Conservation (phyloP, 257 asterid genomes). For the Plectranthus barbatus region DNA sequence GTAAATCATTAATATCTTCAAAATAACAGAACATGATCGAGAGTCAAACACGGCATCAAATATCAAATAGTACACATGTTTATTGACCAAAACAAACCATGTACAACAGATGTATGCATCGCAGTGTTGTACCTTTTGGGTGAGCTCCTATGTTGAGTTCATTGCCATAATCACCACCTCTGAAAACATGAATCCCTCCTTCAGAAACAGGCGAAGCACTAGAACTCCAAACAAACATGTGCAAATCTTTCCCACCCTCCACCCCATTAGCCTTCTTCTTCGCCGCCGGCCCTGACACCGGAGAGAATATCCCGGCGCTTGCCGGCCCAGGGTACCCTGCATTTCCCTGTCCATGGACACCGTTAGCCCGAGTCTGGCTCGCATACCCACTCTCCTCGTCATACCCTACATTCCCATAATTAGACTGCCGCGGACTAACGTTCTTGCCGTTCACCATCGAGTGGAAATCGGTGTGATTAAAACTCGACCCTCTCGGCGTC, state of each 20-base stretch:
- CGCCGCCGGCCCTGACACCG: constrained; percentile 45
- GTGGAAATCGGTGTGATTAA: constrained; percentile 44
- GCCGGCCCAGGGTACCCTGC: constrained; percentile 71
- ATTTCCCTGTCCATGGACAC: constrained; percentile 44
- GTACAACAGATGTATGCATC: neutral
- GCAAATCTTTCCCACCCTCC: constrained; percentile 79
- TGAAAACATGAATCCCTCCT: constrained; percentile 92
- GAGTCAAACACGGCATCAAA: neutral
- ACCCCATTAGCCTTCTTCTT: constrained; percentile 58
- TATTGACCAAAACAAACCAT: neutral
- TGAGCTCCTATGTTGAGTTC: constrained; percentile 65
- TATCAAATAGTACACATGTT: neutral
- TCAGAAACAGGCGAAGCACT: constrained; percentile 98
- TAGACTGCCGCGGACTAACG: constrained; percentile 48
- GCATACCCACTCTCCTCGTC: constrained; percentile 56
- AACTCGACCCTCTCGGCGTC: constrained; percentile 56
- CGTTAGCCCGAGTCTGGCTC: constrained; percentile 33
- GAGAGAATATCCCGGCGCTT: constrained; percentile 78
- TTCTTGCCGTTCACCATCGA: constrained; percentile 53
- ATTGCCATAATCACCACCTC: constrained; percentile 71
- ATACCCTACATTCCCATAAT: constrained; percentile 29
- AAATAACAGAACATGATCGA: constrained; percentile 1
- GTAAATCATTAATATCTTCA: constrained; percentile 11
- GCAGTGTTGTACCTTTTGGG: constrained; percentile 55
- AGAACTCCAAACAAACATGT: constrained; percentile 98